Base-by-base conservation (phyloP, 345 rosid genomes). In the Melaleuca quinquenervia region DNA sequence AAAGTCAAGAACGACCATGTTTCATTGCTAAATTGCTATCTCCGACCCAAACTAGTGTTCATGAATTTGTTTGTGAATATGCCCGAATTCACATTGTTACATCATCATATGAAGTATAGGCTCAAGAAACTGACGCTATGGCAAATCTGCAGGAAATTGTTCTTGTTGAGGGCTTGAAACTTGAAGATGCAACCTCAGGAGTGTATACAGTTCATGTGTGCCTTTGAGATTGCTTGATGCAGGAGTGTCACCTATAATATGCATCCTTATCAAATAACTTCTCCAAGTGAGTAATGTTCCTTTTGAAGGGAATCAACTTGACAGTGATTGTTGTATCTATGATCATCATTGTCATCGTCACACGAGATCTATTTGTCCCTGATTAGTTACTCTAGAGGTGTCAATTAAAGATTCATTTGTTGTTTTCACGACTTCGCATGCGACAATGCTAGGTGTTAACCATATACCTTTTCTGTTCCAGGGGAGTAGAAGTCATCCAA, bases 321-420 rank as follows among this genome's bases (percentile, higher is more conserved):
- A 60, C 0, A 0, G 0, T 3, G 0, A 14, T 0, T 27, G 16
- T 26, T 56, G 11, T 56, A 56, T 56, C 32, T 26, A 56, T 7
- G 0, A 26, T 26, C 3, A 11, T 56, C 7, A 56, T 56, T 55
- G 2, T 55, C 27, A 24, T 24, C 0, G 0, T 55, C 27, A 55
- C 16, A 2, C 0, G 7, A 26, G 15, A 56, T 56, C 0, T 1
- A 56, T 29, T 26, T 56, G 1, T 26, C 7, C 32, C 1, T 26
- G 0, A 56, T 56, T 11, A 1, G 3, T 26, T 26, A 26, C 64
- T 15, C 26, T 0, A 56, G 64, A 56, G 32, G 26, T 56, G 64
- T 56, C 16, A 11, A 56, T 26, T 56, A 29, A 56, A 26, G 64
- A 56, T 26, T 26, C 7, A 0, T 56, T 56, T 11, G 32, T 56